Evolutionary conservation across 2,329 filamentous ascomycete species (phyloP).

Genomic region (Nemania sp.): DNA sequence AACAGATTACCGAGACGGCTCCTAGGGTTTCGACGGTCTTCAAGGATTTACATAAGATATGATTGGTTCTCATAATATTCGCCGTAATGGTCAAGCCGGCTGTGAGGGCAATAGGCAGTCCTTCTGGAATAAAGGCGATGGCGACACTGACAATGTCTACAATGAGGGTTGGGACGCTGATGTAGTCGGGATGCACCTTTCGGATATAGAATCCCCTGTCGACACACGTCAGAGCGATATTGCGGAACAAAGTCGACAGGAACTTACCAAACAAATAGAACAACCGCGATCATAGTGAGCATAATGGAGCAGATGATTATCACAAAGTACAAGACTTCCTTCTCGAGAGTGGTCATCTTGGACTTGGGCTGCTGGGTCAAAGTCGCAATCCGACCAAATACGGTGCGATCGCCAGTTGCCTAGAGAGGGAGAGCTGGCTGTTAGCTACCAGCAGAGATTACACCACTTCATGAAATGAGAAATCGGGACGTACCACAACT

Average conservation of each 20-base stretch:
- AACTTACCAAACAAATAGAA: conserved; percentile 66
- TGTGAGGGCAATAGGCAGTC: conserved; percentile 70
- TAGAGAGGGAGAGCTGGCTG: neutral
- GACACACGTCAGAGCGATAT: conserved; percentile 42
- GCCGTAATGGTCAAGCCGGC: conserved; percentile 76
- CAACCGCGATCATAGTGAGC: conserved; percentile 65
- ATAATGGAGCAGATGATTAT: conserved; percentile 71
- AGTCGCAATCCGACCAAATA: conserved; percentile 76
- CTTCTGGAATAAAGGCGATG: conserved; percentile 77
- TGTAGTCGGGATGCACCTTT: conserved; percentile 70
- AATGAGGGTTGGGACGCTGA: conserved; percentile 72
- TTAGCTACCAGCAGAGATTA: neutral
- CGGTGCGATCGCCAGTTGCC: conserved; percentile 71
- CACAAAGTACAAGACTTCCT: conserved; percentile 75
- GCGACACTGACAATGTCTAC: conserved; percentile 74
- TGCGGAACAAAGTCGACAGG: conserved; percentile 37
- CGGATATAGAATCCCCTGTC: conserved; percentile 68
- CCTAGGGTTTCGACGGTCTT: conserved; percentile 80
- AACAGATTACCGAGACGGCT: conserved; percentile 73
- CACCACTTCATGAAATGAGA: neutral
- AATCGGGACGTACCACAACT: conserved; percentile 54
- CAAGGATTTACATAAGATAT: conserved; percentile 78
- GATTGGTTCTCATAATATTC: conserved; percentile 76
- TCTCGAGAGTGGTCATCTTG: conserved; percentile 71
- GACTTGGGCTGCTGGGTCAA: conserved; percentile 71